Conservation (phyloP, 805 yeast genomes). For the Monosporozyma servazzii region DNA sequence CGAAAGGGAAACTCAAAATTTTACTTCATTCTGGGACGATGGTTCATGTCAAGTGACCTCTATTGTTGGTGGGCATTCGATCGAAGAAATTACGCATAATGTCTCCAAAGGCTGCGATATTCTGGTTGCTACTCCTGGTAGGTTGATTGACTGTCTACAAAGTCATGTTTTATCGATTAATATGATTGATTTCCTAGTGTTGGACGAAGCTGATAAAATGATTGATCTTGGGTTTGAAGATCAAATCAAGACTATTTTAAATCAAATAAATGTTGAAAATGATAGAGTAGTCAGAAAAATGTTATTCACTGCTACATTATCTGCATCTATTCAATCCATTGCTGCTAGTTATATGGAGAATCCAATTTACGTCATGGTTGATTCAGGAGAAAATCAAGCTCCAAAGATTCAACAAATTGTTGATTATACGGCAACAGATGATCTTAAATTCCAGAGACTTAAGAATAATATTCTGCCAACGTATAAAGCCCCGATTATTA, state of each 20-base stretch:
- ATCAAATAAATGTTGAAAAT: slow-evolving; percentile 30
- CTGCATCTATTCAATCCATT: slow-evolving; percentile 58
- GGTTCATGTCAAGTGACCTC: slow-evolving; percentile 37
- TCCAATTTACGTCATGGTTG: slow-evolving; percentile 61
- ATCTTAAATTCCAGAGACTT: slow-evolving; percentile 35
- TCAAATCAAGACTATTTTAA: slow-evolving; percentile 55
- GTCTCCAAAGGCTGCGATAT: slow-evolving; percentile 59
- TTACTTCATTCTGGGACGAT: slow-evolving; percentile 31
- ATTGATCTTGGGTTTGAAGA: slow-evolving; percentile 89
- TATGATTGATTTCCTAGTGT: slow-evolving; percentile 56
- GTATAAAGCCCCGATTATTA: slow-evolving; percentile 52
- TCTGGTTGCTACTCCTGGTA: slow-evolving; percentile 90
- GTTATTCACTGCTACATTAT: slow-evolving; percentile 95
- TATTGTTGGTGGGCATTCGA: slow-evolving; percentile 83
- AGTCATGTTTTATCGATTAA: slow-evolving; percentile 51
- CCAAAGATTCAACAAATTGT: slow-evolving; percentile 55
- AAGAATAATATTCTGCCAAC: slow-evolving; percentile 9
- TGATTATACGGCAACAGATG: slow-evolving; percentile 38
- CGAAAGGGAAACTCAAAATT: slow-evolving; percentile 50
- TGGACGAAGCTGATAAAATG: slow-evolving; percentile 97
- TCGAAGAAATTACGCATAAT: slow-evolving; percentile 59
- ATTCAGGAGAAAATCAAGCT: slow-evolving; percentile 54
- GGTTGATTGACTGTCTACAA: slow-evolving; percentile 73
- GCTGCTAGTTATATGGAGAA: slow-evolving; percentile 50
- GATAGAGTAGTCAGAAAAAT: slow-evolving; percentile 40